Evolutionary conservation across 2,329 filamentous ascomycete species (phyloP).

Genomic region (Dryadomyces sulphureus): DNA sequence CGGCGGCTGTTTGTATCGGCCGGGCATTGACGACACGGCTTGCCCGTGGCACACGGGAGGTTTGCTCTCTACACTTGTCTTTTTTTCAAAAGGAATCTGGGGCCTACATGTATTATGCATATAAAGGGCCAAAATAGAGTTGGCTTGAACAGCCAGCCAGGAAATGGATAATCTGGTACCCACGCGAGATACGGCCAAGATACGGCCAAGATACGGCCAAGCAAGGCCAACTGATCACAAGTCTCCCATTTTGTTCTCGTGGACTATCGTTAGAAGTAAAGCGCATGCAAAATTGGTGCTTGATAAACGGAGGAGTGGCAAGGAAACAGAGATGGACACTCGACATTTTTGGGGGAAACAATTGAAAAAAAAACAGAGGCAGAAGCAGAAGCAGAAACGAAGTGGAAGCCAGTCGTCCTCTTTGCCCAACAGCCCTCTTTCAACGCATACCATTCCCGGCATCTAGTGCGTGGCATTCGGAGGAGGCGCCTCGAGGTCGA

Average conservation of each 20-base stretch:
- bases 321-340: background rate
- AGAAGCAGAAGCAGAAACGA: background rate
- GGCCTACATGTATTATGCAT: background rate
- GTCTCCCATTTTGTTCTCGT: background rate
- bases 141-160: background rate
- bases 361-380: background rate
- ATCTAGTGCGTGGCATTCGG: conserved; percentile 2
- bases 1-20: background rate
- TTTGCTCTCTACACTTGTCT: background rate
- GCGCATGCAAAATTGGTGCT: background rate
- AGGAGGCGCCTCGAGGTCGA: conserved; percentile 33
- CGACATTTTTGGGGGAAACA: background rate
- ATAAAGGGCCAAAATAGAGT: background rate
- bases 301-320: background rate
- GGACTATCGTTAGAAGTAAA: background rate
- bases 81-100: background rate
- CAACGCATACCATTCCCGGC: too few relatives aligned
- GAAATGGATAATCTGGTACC: background rate
- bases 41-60: background rate
- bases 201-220: too few relatives aligned
- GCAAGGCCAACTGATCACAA: background rate
- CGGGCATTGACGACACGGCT: background rate
- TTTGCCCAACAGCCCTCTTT: background rate
- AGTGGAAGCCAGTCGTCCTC: background rate
- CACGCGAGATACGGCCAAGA: too few relatives aligned